Percentiles rank a stretch among this genome's conserved stretches.
Conservation (phyloP, 768 basidiomycete genomes). For the Mycena crocata region DNA sequence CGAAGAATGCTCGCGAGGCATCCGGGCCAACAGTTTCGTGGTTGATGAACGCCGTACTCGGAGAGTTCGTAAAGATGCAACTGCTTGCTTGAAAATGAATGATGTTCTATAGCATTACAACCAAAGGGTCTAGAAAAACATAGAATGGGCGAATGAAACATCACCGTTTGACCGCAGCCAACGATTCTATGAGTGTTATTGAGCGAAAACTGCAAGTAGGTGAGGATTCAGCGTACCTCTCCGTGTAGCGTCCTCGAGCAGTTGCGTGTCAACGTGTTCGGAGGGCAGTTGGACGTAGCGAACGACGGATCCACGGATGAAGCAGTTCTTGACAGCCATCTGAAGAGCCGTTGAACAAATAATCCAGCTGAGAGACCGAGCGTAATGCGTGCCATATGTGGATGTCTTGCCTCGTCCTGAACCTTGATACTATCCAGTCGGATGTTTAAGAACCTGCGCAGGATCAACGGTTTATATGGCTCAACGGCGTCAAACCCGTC, state of each 20-base stretch:
- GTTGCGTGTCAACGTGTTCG: conserved; percentile 93
- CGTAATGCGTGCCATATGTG: conserved; percentile 85
- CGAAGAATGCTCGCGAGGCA: no score
- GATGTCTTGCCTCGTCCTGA: conserved; percentile 91
- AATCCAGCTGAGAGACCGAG: neutral
- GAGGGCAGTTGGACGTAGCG: conserved; percentile 96
- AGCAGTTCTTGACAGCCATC: conserved; percentile 99
- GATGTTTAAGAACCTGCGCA: conserved; percentile 90
- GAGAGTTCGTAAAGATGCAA: neutral
- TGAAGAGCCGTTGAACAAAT: conserved; percentile 43
- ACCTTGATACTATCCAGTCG: conserved; percentile 94
- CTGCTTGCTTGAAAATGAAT: neutral
- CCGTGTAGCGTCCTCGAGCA: conserved; percentile 96
- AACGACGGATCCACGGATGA: conserved; percentile 98
- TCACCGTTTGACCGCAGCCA: conserved; percentile 36
- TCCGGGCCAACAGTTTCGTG: no score
- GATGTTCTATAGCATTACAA: conserved; percentile 23
- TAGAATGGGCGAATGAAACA: conserved; percentile 12
- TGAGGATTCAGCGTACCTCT: conserved; percentile 69
- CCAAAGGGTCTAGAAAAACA: conserved; percentile 16
- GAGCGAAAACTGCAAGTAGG: conserved; percentile 5
- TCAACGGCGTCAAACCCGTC: conserved; percentile 22
- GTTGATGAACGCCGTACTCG: no score
- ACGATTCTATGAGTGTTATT: no score
- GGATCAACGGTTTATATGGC: conserved; percentile 11